Evolutionary conservation across 108 stramenopile genomes (phyloP).

Genomic region (Nannochloropsis gaditana): DNA sequence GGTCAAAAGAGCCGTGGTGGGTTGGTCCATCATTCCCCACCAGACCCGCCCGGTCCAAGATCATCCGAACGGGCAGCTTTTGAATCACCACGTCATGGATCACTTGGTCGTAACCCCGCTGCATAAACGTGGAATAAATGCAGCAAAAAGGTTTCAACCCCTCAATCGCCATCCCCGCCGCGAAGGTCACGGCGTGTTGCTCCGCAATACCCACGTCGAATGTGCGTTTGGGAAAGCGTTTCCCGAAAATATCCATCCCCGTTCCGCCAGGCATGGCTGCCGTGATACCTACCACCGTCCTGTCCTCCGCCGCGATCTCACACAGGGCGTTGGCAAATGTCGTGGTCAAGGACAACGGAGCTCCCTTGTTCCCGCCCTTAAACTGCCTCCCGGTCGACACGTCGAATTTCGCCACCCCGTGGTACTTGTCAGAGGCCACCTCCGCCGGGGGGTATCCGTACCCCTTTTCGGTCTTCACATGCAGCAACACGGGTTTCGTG

Average conservation of each 20-base stretch:
- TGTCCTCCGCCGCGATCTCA: constrained; percentile 81
- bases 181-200: constrained; percentile 95
- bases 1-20: constrained; percentile 89
- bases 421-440: constrained; percentile 84
- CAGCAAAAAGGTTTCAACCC: constrained; percentile 93
- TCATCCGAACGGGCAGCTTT: constrained; percentile 88
- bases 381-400: constrained; percentile 81
- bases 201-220: constrained; percentile 97
- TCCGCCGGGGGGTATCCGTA: constrained; percentile 91
- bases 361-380: constrained; percentile 61
- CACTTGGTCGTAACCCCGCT: constrained; percentile 93
- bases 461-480: constrained; percentile 88
- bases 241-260: constrained; percentile 94
- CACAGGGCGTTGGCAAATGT: constrained; percentile 88
- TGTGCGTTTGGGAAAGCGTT: constrained; percentile 88
- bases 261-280: constrained; percentile 98
- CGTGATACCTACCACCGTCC: constrained; percentile 84
- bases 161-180: constrained; percentile 91
- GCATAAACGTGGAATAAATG: constrained; percentile 95
- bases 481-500: constrained; percentile 83
- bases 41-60: constrained; percentile 86
- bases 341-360: constrained; percentile 63
- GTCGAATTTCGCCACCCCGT: constrained; percentile 94
- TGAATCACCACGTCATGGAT: constrained; percentile 93
- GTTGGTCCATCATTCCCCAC: constrained; percentile 96